Conservation (phyloP, 1,284 basidiomycete species). For the Ustilago bromivora region DNA sequence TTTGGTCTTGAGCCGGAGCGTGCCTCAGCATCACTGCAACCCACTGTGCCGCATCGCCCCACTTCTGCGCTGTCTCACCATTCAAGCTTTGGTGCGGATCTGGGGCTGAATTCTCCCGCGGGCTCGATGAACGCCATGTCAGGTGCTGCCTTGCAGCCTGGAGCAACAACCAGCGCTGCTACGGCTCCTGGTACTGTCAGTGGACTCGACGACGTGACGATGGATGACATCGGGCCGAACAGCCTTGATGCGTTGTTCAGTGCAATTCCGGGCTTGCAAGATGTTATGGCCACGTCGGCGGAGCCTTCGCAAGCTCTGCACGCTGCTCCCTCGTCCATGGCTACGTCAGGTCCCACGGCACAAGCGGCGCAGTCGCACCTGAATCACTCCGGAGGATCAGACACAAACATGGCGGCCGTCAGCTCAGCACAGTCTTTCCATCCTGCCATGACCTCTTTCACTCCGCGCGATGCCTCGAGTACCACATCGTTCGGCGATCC, state of each 20-base stretch:
- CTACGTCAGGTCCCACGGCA: neutral
- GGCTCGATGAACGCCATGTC: neutral
- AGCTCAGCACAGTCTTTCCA: constrained; percentile 21
- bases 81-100: constrained; percentile 1
- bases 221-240: constrained; percentile 35
- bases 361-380: neutral
- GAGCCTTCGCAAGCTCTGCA: constrained; percentile 16
- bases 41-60: neutral
- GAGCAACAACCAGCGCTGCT: neutral
- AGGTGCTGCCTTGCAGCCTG: constrained; percentile 6
- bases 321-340: neutral
- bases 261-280: constrained; percentile 38
- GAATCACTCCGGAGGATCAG: constrained; percentile 4
- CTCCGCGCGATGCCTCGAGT: constrained; percentile 35
- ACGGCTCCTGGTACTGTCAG: neutral
- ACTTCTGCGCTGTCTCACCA: constrained; percentile 3
- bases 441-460: constrained; percentile 23
- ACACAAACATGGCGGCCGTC: neutral
- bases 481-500: constrained; percentile 52
- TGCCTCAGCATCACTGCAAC: constrained; percentile 9
- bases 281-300: constrained; percentile 24
- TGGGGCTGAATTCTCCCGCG: neutral
- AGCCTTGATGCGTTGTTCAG: constrained; percentile 44
- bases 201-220: constrained; percentile 28
- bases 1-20: constrained; percentile 31